These are phyloP conservation scores for Pestalotiopsis sp. DNA, from an alignment of 2,329 filamentous ascomycete genomes.

Conservation along the genomic window DNA sequence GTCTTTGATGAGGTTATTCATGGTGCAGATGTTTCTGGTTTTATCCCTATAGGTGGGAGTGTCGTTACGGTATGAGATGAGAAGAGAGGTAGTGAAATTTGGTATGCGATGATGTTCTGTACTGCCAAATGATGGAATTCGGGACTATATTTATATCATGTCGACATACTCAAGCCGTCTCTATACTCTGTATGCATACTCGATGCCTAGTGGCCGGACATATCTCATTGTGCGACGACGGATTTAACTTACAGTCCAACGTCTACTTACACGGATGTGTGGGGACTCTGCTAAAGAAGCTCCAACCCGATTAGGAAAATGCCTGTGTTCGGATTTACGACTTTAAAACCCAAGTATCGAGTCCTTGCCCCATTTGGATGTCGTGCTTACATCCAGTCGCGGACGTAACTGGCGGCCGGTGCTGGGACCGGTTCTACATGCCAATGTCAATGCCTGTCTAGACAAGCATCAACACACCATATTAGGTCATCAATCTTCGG, in stretches of 20 bases:
- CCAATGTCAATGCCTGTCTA: neutral
- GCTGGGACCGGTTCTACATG: too few species aligned
- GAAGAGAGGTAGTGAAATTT: neutral
- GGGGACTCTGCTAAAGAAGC: neutral
- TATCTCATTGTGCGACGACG: neutral
- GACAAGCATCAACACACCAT: neutral
- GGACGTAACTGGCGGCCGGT: neutral
- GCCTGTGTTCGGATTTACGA: neutral
- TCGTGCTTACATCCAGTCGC: neutral
- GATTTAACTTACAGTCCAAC: neutral
- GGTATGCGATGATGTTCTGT: neutral
- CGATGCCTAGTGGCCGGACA: neutral
- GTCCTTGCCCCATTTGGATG: neutral
- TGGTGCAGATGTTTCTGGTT: constrained; percentile 10
- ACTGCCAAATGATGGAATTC: neutral
- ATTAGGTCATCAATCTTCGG: neutral
- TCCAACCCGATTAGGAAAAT: neutral
- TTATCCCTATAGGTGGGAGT: neutral
- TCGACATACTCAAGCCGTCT: neutral
- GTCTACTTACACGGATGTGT: neutral
- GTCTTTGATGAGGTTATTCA: constrained; percentile 24
- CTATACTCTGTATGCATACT: neutral
- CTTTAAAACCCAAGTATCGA: neutral
- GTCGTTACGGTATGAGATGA: neutral
- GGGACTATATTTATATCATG: neutral